phyloP scores from a whole-genome alignment of 2,329 filamentous ascomycete genomes.

The Ophiostoma triangulosporum region DNA sequence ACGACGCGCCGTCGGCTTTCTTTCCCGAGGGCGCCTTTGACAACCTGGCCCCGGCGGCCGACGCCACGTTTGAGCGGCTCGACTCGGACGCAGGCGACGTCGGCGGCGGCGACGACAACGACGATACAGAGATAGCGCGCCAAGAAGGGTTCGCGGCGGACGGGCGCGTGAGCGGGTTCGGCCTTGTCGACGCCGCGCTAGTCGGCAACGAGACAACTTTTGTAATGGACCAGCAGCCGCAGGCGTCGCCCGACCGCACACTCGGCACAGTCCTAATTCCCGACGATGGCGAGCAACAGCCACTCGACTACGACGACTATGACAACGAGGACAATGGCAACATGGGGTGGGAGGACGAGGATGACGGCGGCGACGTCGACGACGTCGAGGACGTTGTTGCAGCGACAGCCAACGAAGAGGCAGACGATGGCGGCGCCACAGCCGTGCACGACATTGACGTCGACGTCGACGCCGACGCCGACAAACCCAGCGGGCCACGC shows the following conservation, averaged over 20 bases:
- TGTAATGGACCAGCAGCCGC: conserved; percentile 8
- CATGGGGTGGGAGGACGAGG: conserved; percentile 8
- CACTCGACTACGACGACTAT: background rate
- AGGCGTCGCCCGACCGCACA: conserved; percentile 7
- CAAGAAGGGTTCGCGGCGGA: conserved; percentile 21
- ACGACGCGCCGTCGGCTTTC: conserved; percentile 31
- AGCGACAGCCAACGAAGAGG: background rate
- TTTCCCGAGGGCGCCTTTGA: conserved; percentile 35
- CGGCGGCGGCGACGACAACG: conserved; percentile 22
- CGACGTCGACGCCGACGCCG: background rate
- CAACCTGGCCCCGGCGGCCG: conserved; percentile 25
- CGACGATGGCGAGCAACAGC: conserved; percentile 1
- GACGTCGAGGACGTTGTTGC: background rate
- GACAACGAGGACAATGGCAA: conserved; percentile 3
- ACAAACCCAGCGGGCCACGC: background rate
- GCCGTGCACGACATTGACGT: background rate
- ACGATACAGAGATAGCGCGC: conserved; percentile 16
- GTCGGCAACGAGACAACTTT: conserved; percentile 39
- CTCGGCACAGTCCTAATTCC: background rate
- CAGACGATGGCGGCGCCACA: background rate
- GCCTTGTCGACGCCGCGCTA: conserved; percentile 32
- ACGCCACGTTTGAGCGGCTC: conserved; percentile 31
- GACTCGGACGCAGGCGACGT: background rate
- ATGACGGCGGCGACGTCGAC: background rate
- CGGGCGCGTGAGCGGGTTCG: conserved; percentile 33